Evolutionary conservation across 2,329 filamentous ascomycete species (phyloP), one percentile per base, ranked within the genome.

Genomic region (Lasiodiplodia citricola): DNA sequence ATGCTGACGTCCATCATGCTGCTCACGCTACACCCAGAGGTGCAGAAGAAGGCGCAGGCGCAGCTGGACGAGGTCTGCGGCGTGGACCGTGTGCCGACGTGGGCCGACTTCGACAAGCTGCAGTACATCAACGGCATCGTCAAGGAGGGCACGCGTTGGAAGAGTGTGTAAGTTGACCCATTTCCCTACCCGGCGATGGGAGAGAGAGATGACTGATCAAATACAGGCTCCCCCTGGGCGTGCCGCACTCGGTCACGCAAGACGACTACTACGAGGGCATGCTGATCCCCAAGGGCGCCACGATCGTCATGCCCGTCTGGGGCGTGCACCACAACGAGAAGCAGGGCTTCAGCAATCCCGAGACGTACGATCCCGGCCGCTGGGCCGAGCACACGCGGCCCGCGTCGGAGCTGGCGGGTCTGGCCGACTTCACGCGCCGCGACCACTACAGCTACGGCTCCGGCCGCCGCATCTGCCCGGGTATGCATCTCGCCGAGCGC

Each of bases 231-330:
- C 55, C 69, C 2, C 38, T 55, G 18, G 69, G 69, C 0, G n/a
- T 77, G 16, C 74, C 74, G 1, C 74, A 76, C 68, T 67, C 71
- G 16, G 71, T 65, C 18, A 74, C 31, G 1, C 58, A 74, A 69
- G 76, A 77, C 52, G 80, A 81, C 67, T 76, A 72, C 70, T 76
- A 82, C 58, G 79, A 81, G 56, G 82, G 80, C 25, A 79, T 79
- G 31, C 73, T 75, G 10, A 77, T 84, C 35, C 82, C 83, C 3
- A 81, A 79, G 55, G 80, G 77, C 1, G 77, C 77, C 1, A 77
- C 76, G 7, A 72, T 83, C 16, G 72, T 83, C 4, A 71, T 81
- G 3, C 80, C 75, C 41, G 73, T 72, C 2, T 80, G 72, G 73
- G 79, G 78, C 16, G 76, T 83, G 58, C 80, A 82, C 66, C 71